Base-by-base conservation (phyloP, 2,329 filamentous ascomycete genomes). In the Trichoderma sp. region DNA sequence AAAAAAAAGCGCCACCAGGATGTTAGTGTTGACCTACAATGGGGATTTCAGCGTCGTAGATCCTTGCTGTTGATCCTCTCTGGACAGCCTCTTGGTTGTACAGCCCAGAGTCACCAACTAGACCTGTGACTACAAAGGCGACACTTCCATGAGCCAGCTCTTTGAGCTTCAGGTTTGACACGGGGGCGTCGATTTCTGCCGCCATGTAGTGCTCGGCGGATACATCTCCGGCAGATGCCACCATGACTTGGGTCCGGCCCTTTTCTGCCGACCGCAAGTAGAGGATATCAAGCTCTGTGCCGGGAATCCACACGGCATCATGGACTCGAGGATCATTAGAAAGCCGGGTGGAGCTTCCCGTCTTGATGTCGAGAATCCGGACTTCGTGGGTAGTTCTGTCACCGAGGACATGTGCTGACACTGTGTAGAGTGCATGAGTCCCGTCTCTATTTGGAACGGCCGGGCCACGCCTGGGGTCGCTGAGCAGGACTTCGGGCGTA, bases 361-460 rank as follows among this genome's bases (percentile, higher is more conserved):
- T 78, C 9, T 75, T 71, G 7, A 84, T 74, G 36, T 81, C 70
- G 70, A 83, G 75, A 24, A 83, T 73, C 12, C 79, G 77, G 57
- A 82, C 75, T 69, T 82, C 79, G 21, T 78, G 80, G 3, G 72
- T 67, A 18, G 76, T 78, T 57, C 78, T 80, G 62, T 73, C 76
- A 39, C 75, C 77, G 63, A 83, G 79, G 34, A 77, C 76, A 72
- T 85, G 80, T 30, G 79, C 80, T 6, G 81, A 80, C 60, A 85
- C 75, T 21, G 82, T 83, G 75, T 82, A 82, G 53, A 86, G 76
- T 8, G 83, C 79, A 14, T 81, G 80, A 5, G 82, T 79, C 69
- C 84, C 83, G 70, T 81, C 80, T 26, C 80, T 76, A 70, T 81
- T 83, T 9, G 83, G 81, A 7, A 85, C 78, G 1, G 81, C 82